phyloP scores from a whole-genome alignment of 202 grass and related monocot species.

The Sporobolus alterniflorus region DNA sequence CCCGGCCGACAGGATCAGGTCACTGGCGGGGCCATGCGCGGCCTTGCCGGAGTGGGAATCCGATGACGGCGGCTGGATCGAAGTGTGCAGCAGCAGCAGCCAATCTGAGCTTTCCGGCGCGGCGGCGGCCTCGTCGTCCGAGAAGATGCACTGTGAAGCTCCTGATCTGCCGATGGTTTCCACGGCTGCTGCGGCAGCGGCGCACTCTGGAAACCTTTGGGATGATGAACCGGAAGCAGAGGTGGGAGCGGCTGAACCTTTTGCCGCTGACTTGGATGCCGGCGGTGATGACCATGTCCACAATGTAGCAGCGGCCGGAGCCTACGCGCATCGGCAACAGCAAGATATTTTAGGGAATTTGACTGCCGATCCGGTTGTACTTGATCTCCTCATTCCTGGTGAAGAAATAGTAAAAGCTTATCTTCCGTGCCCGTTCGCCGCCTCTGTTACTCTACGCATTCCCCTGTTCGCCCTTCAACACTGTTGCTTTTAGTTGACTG shows the following conservation, averaged over 20 bases:
- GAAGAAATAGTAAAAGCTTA: conserved; percentile 22
- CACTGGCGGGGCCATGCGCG: conserved; percentile 20
- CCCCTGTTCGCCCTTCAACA: background rate
- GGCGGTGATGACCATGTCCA: background rate
- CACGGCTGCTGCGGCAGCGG: background rate
- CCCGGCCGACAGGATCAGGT: conserved; percentile 45
- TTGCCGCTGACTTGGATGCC: background rate
- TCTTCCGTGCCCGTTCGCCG: background rate
- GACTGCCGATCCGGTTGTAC: background rate
- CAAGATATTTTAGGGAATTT: background rate
- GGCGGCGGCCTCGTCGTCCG: background rate
- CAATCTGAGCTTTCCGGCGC: background rate
- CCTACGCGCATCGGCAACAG: conserved; percentile 8
- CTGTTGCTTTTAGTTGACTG: background rate
- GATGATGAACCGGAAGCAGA: background rate
- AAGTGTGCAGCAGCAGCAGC: conserved; percentile 5
- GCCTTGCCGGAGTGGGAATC: conserved; percentile 53
- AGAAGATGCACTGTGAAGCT: background rate
- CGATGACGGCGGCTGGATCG: conserved; percentile 64
- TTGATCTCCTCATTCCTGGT: background rate
- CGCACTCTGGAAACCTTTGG: background rate
- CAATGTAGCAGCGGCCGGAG: conserved; percentile 9
- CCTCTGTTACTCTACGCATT: background rate
- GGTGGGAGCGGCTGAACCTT: background rate
- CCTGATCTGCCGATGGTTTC: background rate